Evolutionary conservation across 2,329 filamentous ascomycete genomes (phyloP), one percentile per base, ranked within the genome.

Genomic region (Fusarium circinatum): DNA sequence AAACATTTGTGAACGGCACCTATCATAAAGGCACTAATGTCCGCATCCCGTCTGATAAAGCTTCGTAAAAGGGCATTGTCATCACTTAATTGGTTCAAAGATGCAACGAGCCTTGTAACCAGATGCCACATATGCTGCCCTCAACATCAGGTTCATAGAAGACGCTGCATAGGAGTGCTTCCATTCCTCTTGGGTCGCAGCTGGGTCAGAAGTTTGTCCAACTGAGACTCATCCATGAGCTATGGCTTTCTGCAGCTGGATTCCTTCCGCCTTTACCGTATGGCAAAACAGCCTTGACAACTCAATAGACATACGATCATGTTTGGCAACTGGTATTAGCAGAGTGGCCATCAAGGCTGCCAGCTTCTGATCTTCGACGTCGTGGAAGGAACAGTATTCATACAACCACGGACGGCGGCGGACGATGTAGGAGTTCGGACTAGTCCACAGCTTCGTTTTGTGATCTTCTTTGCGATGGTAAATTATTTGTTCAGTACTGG

Each of bases 331-430:
- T 47, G 5, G 30, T 13, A 26, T 34, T 9, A 26, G 24, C 13
- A 26, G 18, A 28, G 6, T 5, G 20, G 5, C 6, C 14, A 57
- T 47, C 15, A 14, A 22, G 3, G 39, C 17, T 18, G 15, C 14
- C 0, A 26, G 13, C 30, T 47, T 34, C 39, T n/a, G 8, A 13
- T 45, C 9, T 4, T 45, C 15, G 1, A 34, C 34, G 0, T 4
- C 28, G 1, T 34, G 8, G 5, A 36, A 7, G 32, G 2, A 36
- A 22, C 30, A 57, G n/a, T 13, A 26, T 7, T 47, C n/a, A 22
- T 18, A 22, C 28, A 26, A 4, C 17, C 22, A 26, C 14, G 11
- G 9, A 39, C 13, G 12, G 39, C 8, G 24, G 10, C 1, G 15
- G 30, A 28, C 6, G 9, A 34, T 47, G 54, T 22, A 17, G 18